These are phyloP conservation scores for Pogostemon cablin DNA, from an alignment of 257 asterid species.

Conservation along the genomic window DNA sequence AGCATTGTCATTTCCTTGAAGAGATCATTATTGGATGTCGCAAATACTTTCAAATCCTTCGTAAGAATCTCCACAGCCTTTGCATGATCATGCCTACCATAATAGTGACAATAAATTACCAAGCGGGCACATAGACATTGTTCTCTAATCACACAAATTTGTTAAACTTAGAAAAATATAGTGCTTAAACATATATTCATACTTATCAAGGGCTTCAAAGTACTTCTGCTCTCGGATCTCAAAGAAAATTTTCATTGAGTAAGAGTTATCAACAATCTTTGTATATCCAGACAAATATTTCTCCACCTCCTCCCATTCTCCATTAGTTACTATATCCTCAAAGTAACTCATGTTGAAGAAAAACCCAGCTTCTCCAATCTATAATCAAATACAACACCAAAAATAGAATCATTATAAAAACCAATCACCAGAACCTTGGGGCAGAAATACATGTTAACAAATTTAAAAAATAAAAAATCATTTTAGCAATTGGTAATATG, in stretches of 20 bases:
- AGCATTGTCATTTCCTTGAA: slow-evolving; percentile 55
- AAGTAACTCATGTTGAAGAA: slow-evolving; percentile 64
- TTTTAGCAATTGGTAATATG: not conserved
- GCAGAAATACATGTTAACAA: not conserved
- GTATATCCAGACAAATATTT: slow-evolving; percentile 63
- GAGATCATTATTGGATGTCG: slow-evolving; percentile 46
- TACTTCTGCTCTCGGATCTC: slow-evolving; percentile 64
- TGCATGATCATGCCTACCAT: slow-evolving; percentile 48
- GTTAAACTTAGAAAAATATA: not conserved
- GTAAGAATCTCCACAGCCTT: slow-evolving; percentile 64
- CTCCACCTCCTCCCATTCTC: slow-evolving; percentile 65
- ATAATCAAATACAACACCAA: slow-evolving; percentile 32
- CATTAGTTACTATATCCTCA: slow-evolving; percentile 55
- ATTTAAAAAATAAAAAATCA: not conserved
- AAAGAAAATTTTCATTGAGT: slow-evolving; percentile 63
- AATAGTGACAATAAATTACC: slow-evolving; percentile 27
- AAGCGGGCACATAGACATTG: not conserved
- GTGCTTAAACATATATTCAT: not conserved
- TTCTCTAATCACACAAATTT: slow-evolving; percentile 20
- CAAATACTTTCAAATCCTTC: slow-evolving; percentile 56
- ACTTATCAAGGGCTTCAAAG: slow-evolving; percentile 70
- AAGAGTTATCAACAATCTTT: slow-evolving; percentile 57
- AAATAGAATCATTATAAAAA: not conserved
- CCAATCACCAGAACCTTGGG: not conserved
- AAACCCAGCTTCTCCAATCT: slow-evolving; percentile 67